Base-by-base conservation (phyloP, 371 early-diverging fungal species). In the Lichtheimia corymbifera region DNA sequence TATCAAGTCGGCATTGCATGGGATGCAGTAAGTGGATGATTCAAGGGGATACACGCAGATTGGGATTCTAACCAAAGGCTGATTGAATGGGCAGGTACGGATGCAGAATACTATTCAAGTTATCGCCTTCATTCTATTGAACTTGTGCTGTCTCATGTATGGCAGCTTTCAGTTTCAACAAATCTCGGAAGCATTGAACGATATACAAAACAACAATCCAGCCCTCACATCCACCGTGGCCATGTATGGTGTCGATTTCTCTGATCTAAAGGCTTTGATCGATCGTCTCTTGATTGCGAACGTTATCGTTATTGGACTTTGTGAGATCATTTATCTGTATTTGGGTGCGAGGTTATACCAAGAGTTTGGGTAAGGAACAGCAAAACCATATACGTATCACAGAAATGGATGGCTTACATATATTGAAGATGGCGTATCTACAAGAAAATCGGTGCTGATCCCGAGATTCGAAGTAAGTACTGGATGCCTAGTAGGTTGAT, bases 381-480 rank as follows among this genome's bases (percentile, higher is more conserved):
- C 22, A 22, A 22, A 22, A 22, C 22, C 9, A 0, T 3, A 45
- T 47, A 45, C 14, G 18, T 1, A 22, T 18, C 24, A 43, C 5
- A 28, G n/a, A 13, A 20, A 44, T 12, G 4, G 11, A 24, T 2
- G 55, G 18, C 49, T 63, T 22, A 55, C 22, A 24, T 0, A 3
- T 43, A 6, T 55, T 52, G 0, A 54, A 77, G 78, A 20, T 96
- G 95, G 95, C 84, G 84, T 67, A 91, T 96, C 25, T 96, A 93
- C 77, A 93, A 93, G 72, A 84, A 89, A 70, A 92, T 96, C 64
- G 96, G 96, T 15, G 94, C 96, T 11, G 94, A 95, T 66, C 87
- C 93, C 41, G 79, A 81, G 56, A 93, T 94, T 72, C 80, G 92
- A 73, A 84, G 93, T 90, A 82, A 66, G 76, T 63, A 55, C 35